A percentile compares a stretch with the other conserved stretches of the same genome.
Evolutionary conservation across 441 rosid genomes (phyloP).

Genomic region (Aleurites moluccanus): DNA sequence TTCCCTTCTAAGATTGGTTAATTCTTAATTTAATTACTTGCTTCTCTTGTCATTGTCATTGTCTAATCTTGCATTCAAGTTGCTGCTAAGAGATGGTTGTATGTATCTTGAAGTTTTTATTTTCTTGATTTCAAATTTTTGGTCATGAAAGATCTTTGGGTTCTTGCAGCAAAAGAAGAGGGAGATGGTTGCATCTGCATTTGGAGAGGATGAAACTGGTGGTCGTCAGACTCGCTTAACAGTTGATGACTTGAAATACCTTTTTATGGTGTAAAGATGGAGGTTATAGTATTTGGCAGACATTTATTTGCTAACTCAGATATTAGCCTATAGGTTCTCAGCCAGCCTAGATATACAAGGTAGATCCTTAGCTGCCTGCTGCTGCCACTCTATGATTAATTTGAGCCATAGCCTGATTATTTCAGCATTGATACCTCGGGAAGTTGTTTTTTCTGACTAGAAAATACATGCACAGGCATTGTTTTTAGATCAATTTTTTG

Average conservation of each 20-base stretch:
- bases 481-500: slow-evolving; percentile 12
- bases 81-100: not conserved
- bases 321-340: slow-evolving; percentile 26
- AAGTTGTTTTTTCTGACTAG: slow-evolving; percentile 4
- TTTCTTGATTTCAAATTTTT: not conserved
- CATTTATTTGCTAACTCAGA: slow-evolving; percentile 29
- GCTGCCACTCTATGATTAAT: slow-evolving; percentile 16
- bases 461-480: slow-evolving; percentile 22
- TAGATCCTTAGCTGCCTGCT: slow-evolving; percentile 25
- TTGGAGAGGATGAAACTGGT: slow-evolving; percentile 82
- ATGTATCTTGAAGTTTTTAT: not conserved
- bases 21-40: not conserved
- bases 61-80: not conserved
- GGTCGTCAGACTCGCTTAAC: slow-evolving; percentile 76
- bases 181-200: slow-evolving; percentile 89
- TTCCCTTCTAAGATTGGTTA: not conserved
- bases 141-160: not conserved
- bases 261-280: slow-evolving; percentile 63
- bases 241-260: slow-evolving; percentile 76
- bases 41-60: not conserved
- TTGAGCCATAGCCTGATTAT: slow-evolving; percentile 12
- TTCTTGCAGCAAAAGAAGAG: slow-evolving; percentile 83
- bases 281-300: slow-evolving; percentile 13
- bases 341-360: slow-evolving; percentile 27
- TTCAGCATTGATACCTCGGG: slow-evolving; percentile 10